phyloP scores from a whole-genome alignment of 169 alveolate genomes.

The Miamiensis avidus region DNA sequence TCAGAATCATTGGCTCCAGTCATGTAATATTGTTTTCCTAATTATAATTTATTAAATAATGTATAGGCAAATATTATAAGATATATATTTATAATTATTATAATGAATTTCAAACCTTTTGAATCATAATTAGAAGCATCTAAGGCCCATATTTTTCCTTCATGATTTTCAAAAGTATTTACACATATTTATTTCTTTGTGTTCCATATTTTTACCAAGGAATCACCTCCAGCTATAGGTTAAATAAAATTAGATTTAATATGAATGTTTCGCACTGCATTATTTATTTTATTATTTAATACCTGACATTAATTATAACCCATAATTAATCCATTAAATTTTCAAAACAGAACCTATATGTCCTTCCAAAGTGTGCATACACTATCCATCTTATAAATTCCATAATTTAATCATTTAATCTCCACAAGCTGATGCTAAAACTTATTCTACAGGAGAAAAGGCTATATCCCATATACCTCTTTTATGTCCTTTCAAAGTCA shows the following conservation, averaged over 20 bases:
- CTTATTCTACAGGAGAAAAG: slow-evolving; percentile 82
- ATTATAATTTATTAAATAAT: not conserved
- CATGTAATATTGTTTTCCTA: slow-evolving; percentile 38
- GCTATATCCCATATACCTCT: slow-evolving; percentile 87
- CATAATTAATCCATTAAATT: slow-evolving; percentile 67
- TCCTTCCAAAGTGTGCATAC: slow-evolving; percentile 86
- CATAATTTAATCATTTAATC: slow-evolving; percentile 81
- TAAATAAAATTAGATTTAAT: not conserved
- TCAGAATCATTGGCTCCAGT: slow-evolving; percentile 87
- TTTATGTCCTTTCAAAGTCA: slow-evolving; percentile 80
- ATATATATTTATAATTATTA: not conserved
- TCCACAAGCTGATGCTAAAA: slow-evolving; percentile 84
- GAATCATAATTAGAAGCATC: slow-evolving; percentile 56
- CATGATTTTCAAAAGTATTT: slow-evolving; percentile 78
- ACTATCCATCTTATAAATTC: slow-evolving; percentile 80
- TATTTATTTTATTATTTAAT: not conserved
- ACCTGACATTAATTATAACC: slow-evolving; percentile 68
- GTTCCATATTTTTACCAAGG: slow-evolving; percentile 85
- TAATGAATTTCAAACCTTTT: slow-evolving; percentile 23
- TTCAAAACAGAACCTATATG: slow-evolving; percentile 79
- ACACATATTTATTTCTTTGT: slow-evolving; percentile 76
- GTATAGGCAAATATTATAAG: too few species aligned
- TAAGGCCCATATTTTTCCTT: slow-evolving; percentile 83
- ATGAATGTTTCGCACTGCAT: too few species aligned
- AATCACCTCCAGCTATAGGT: slow-evolving; percentile 68